These are phyloP conservation scores for Thinopyrum elongatum DNA, from an alignment of 176 grass and related monocot species.

Conservation along the genomic window DNA sequence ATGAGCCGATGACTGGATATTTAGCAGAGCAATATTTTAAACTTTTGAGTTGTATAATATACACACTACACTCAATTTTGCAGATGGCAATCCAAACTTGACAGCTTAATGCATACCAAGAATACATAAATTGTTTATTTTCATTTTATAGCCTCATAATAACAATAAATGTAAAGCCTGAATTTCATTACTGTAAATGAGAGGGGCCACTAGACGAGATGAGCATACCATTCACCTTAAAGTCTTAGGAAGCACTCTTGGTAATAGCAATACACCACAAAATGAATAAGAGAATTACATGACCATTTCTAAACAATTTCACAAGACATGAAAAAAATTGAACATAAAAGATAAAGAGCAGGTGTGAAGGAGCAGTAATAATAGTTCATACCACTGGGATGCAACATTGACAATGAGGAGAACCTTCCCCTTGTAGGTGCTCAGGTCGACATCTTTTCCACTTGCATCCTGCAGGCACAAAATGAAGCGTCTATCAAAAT, in stretches of 20 bases:
- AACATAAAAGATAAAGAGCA: background rate
- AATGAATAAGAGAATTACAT: background rate
- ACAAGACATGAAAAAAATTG: background rate
- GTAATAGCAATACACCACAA: background rate
- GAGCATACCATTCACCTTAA: background rate
- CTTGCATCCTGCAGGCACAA: conserved; percentile 49
- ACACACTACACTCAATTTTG: background rate
- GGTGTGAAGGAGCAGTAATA: background rate
- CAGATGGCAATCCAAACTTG: background rate
- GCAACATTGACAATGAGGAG: conserved; percentile 92
- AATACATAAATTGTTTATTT: conserved; percentile 5
- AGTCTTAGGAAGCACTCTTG: background rate
- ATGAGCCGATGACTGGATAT: background rate
- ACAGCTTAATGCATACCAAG: background rate
- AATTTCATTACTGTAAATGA: background rate
- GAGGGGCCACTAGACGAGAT: background rate
- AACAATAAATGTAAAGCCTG: background rate
- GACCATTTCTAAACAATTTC: background rate
- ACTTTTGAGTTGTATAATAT: background rate
- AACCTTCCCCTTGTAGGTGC: conserved; percentile 72
- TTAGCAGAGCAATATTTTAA: background rate
- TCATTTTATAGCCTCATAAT: background rate
- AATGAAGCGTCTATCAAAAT: background rate
- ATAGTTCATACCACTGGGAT: conserved; percentile 58
- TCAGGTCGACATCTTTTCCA: conserved; percentile 55